A percentile compares a stretch with the other conserved stretches of the same genome.
Conservation (phyloP, 805 yeast species). For the Wickerhamomyces subpelliculosus region DNA sequence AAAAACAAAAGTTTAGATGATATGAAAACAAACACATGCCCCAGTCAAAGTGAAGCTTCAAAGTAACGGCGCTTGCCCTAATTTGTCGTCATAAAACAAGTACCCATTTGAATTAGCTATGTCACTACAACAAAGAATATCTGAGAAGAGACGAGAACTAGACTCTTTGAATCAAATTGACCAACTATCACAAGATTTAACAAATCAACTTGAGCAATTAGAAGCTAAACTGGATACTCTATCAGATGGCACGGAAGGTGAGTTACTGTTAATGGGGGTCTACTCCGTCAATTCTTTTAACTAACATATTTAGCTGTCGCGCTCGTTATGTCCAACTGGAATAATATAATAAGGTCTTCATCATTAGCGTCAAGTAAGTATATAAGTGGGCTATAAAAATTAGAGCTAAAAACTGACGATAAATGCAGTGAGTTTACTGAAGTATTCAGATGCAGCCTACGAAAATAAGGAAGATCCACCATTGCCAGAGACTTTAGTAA, state of each 20-base stretch:
- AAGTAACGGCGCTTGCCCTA: too few species aligned
- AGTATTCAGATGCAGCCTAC: slow-evolving; percentile 25
- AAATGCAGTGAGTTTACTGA: slow-evolving; percentile 31
- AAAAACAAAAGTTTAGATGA: too few species aligned
- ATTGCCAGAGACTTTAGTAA: slow-evolving; percentile 58
- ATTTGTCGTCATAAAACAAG: too few species aligned
- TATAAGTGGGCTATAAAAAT: background rate
- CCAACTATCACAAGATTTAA: slow-evolving; percentile 37
- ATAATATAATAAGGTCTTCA: slow-evolving; percentile 50
- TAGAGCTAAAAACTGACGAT: slow-evolving; percentile 6
- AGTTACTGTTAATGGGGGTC: slow-evolving; percentile 2
- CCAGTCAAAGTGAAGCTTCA: too few species aligned
- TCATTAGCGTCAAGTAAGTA: slow-evolving; percentile 43
- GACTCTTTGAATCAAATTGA: slow-evolving; percentile 41
- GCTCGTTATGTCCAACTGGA: slow-evolving; percentile 58
- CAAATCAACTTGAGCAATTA: slow-evolving; percentile 39
- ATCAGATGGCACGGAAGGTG: slow-evolving; percentile 45
- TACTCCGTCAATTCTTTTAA: background rate
- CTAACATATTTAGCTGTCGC: slow-evolving; percentile 35
- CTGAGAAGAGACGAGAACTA: slow-evolving; percentile 45
- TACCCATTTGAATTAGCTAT: too few species aligned
- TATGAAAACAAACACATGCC: too few species aligned
- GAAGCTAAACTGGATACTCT: slow-evolving; percentile 40
- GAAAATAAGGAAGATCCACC: slow-evolving; percentile 32
- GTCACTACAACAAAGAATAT: slow-evolving; percentile 25